Conservation (phyloP, 148 eudicot genomes). For the Nepenthes mirabilis region DNA sequence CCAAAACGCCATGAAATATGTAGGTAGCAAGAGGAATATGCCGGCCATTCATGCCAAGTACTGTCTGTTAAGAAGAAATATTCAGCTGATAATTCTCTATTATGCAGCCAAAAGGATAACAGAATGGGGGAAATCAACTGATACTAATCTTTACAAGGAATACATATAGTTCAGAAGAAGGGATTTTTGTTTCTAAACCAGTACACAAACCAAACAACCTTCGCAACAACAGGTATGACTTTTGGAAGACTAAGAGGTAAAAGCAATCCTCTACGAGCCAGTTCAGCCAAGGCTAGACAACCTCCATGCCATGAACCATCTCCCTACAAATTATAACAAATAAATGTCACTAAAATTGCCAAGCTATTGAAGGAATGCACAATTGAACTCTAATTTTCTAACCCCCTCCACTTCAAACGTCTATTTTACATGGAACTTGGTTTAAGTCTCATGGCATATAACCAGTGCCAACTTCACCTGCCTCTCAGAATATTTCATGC, state of each 20-base stretch:
- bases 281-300: slow-evolving; percentile 95
- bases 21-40: too few species aligned
- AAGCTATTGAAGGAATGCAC: slow-evolving; percentile 2
- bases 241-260: slow-evolving; percentile 84
- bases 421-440: too few species aligned
- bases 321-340: slow-evolving; percentile 38
- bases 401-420: too few species aligned
- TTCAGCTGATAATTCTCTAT: background rate
- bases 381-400: background rate
- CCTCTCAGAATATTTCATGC: too few species aligned
- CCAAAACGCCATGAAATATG: too few species aligned
- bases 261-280: slow-evolving; percentile 96
- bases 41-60: too few species aligned
- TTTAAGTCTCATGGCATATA: too few species aligned
- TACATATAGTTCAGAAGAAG: background rate
- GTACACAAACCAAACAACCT: slow-evolving; percentile 30
- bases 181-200: background rate
- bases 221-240: slow-evolving; percentile 85
- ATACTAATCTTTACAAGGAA: background rate
- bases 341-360: slow-evolving; percentile 2
- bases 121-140: too few species aligned
- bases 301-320: slow-evolving; percentile 99
- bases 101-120: too few species aligned
- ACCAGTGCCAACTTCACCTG: too few species aligned
- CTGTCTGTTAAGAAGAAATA: background rate